Evolutionary conservation across 768 basidiomycete species (phyloP).

Genomic region (Lentinus tigrinus): DNA sequence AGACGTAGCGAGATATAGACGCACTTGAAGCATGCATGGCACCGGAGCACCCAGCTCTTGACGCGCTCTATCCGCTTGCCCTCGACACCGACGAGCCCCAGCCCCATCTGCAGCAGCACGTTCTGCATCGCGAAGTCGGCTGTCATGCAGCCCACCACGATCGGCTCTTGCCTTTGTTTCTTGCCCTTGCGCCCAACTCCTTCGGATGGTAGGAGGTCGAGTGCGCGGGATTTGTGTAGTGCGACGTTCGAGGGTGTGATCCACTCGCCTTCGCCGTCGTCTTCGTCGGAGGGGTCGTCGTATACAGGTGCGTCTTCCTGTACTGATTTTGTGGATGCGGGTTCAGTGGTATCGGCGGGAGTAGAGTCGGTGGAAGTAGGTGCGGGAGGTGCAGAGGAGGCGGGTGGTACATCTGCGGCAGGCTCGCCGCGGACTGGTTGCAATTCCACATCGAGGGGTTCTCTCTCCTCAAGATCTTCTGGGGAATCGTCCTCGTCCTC

Average conservation of each 20-base stretch:
- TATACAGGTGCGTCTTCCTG: slow-evolving; percentile 41
- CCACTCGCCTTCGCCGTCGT: slow-evolving; percentile 93
- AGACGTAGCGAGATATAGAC: slow-evolving; percentile 31
- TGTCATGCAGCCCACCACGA: slow-evolving; percentile 91
- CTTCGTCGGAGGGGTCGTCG: slow-evolving; percentile 75
- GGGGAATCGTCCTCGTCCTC: neutral
- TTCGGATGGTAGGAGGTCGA: slow-evolving; percentile 74
- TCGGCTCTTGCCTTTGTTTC: slow-evolving; percentile 37
- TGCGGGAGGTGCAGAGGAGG: neutral
- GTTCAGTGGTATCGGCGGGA: slow-evolving; percentile 1
- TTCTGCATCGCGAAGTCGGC: slow-evolving; percentile 99
- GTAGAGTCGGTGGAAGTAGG: slow-evolving; percentile 14
- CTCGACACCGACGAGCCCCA: slow-evolving; percentile 85
- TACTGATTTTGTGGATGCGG: neutral
- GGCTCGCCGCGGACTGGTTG: slow-evolving; percentile 31
- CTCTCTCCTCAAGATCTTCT: slow-evolving; percentile 21
- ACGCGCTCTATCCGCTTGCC: slow-evolving; percentile 89
- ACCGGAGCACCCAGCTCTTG: slow-evolving; percentile 93
- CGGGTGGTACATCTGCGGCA: neutral
- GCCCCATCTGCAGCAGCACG: slow-evolving; percentile 89
- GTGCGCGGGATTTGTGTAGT: slow-evolving; percentile 82
- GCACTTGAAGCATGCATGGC: slow-evolving; percentile 99
- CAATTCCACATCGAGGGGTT: slow-evolving; percentile 48
- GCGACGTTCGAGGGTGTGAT: slow-evolving; percentile 89
- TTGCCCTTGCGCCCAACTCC: slow-evolving; percentile 31